Conservation (phyloP, 208 protist genomes). For the Tetramitus jugosus region DNA sequence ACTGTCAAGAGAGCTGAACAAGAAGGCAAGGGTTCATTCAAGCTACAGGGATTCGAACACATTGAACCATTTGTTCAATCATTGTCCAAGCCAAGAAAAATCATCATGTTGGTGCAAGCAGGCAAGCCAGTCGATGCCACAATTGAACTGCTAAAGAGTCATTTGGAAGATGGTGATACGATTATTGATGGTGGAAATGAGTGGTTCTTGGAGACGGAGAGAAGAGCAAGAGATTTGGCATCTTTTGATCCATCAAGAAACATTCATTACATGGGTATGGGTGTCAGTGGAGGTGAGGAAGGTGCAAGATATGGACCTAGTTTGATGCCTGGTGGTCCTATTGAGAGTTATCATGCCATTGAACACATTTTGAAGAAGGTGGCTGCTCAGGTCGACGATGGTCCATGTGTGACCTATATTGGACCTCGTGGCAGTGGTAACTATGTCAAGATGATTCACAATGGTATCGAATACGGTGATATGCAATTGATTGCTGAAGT, state of each 20-base stretch:
- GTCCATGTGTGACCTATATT: conserved; percentile 83
- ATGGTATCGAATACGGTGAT: conserved; percentile 98
- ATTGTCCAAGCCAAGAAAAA: conserved; percentile 75
- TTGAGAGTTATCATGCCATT: conserved; percentile 77
- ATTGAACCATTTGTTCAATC: conserved; percentile 49
- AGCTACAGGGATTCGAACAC: conserved; percentile 43
- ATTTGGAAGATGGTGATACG: conserved; percentile 76
- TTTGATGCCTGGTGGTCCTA: conserved; percentile 93
- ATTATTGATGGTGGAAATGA: conserved; percentile 92
- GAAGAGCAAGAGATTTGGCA: conserved; percentile 68
- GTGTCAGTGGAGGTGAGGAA: conserved; percentile 97
- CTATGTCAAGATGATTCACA: conserved; percentile 99
- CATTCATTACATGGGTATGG: conserved; percentile 86
- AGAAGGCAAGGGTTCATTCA: conserved; percentile 34
- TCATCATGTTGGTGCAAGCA: conserved; percentile 91
- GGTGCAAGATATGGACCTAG: conserved; percentile 94
- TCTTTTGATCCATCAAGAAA: no score
- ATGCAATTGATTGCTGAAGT: conserved; percentile 93
- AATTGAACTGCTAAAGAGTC: conserved; percentile 71
- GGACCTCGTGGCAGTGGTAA: conserved; percentile 90
- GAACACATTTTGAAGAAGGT: conserved; percentile 87
- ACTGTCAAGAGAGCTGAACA: conserved; percentile 50
- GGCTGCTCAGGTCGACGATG: conserved; percentile 83
- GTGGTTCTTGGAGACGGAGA: conserved; percentile 85
- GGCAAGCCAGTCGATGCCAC: conserved; percentile 85